A percentile compares a stretch with the other conserved stretches of the same genome.
These are phyloP conservation scores for Microbotryum lychnidis-dioicae DNA, from an alignment of 1,284 basidiomycete genomes.

Conservation along the genomic window DNA sequence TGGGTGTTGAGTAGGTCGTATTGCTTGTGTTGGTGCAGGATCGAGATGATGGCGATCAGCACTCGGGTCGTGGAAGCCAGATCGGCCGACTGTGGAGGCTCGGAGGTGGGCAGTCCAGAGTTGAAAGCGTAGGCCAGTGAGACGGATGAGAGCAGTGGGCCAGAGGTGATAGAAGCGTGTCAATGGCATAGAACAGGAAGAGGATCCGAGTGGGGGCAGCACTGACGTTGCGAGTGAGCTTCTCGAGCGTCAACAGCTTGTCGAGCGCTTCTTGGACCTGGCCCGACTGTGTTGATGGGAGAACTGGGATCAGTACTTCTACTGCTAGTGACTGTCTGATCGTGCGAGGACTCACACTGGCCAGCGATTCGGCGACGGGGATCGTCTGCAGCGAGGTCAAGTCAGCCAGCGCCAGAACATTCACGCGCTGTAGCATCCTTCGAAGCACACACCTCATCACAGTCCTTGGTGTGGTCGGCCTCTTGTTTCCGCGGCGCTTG, in stretches of 20 bases:
- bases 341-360: slow-evolving; percentile 6
- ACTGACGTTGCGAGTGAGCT: slow-evolving; percentile 88
- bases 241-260: slow-evolving; percentile 81
- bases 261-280: slow-evolving; percentile 79
- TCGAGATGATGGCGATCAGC: slow-evolving; percentile 60
- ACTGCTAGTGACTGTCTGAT: background rate
- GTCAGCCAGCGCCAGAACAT: background rate
- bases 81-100: slow-evolving; percentile 68
- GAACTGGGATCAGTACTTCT: background rate
- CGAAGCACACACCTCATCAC: slow-evolving; percentile 19
- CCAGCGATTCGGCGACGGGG: slow-evolving; percentile 21
- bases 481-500: slow-evolving; percentile 25
- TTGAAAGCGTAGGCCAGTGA: too few relatives aligned
- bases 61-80: slow-evolving; percentile 80
- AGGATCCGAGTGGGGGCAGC: background rate
- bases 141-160: too few relatives aligned
- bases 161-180: background rate
- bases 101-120: too few relatives aligned
- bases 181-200: background rate
- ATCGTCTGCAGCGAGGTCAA: slow-evolving; percentile 13
- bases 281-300: slow-evolving; percentile 46
- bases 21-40: slow-evolving; percentile 64
- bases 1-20: slow-evolving; percentile 63
- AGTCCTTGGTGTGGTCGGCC: slow-evolving; percentile 19
- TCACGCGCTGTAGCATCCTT: background rate